Conservation (phyloP, 192 early-diverging fungal species). For the Martensiomyces pterosporus region DNA sequence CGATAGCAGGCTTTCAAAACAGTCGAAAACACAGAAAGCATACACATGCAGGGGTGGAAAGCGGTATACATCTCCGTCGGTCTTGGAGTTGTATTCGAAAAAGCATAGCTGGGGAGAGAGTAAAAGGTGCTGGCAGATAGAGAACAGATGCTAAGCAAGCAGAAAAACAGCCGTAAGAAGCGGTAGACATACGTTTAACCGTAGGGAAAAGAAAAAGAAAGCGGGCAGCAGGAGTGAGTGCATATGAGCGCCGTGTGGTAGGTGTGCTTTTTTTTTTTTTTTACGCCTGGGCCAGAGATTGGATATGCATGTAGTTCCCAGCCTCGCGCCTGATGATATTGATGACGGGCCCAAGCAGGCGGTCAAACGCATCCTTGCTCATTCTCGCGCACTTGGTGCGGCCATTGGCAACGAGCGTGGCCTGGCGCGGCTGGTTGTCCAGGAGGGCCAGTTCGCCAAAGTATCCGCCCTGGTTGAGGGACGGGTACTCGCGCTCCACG, state of each 20-base stretch:
- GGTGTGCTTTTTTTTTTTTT: too few species aligned
- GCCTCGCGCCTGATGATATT: conserved; percentile 96
- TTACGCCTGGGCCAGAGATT: conserved; percentile 24
- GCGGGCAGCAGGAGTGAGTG: background rate
- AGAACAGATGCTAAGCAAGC: too few species aligned
- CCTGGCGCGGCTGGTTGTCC: conserved; percentile 90
- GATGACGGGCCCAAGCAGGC: conserved; percentile 89
- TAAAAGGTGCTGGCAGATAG: too few species aligned
- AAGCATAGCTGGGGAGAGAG: too few species aligned
- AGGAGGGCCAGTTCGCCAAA: conserved; percentile 98
- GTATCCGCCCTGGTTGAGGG: conserved; percentile 80
- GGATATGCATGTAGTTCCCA: conserved; percentile 72
- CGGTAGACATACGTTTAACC: background rate
- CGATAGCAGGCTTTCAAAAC: too few species aligned
- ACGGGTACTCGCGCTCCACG: conserved; percentile 67
- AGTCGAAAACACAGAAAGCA: too few species aligned
- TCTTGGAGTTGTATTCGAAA: too few species aligned
- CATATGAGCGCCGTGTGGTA: too few species aligned
- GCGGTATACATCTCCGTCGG: too few species aligned
- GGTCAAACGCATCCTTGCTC: conserved; percentile 92
- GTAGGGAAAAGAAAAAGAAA: background rate
- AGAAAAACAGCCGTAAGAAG: too few species aligned
- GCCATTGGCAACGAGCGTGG: conserved; percentile 82
- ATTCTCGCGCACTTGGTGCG: conserved; percentile 93
- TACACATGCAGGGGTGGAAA: too few species aligned